These are phyloP conservation scores for Stemphylium vesicarium DNA, from an alignment of 2,329 filamentous ascomycete species.

Conservation along the genomic window DNA sequence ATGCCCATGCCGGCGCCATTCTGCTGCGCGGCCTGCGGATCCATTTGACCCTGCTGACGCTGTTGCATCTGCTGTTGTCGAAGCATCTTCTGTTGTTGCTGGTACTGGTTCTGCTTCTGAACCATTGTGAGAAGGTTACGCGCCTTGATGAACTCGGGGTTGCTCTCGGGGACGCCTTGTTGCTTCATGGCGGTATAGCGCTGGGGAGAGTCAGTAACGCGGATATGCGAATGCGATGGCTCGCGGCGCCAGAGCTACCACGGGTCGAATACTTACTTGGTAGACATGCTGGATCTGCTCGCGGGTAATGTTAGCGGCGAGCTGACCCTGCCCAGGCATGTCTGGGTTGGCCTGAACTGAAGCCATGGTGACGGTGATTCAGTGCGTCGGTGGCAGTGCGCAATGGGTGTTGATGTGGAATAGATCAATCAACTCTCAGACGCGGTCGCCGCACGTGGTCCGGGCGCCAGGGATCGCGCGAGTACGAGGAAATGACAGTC, in stretches of 20 bases:
- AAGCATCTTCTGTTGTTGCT: slow-evolving; percentile 48
- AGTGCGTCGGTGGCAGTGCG: slow-evolving; percentile 20
- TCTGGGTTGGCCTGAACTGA: slow-evolving; percentile 76
- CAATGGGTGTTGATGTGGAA: slow-evolving; percentile 20
- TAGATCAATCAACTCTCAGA: slow-evolving; percentile 15
- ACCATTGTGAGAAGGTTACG: slow-evolving; percentile 76
- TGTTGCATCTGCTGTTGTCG: slow-evolving; percentile 58
- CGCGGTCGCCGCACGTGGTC: slow-evolving; percentile 28
- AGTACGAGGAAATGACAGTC: slow-evolving; percentile 33
- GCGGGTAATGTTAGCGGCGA: slow-evolving; percentile 73
- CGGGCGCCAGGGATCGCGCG: slow-evolving; percentile 28
- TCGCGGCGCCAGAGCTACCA: slow-evolving; percentile 1
- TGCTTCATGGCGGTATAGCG: slow-evolving; percentile 90
- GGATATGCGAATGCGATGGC: slow-evolving; percentile 8
- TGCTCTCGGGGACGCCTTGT: slow-evolving; percentile 76
- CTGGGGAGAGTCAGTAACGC: slow-evolving; percentile 60
- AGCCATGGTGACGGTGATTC: slow-evolving; percentile 64
- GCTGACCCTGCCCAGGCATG: slow-evolving; percentile 67
- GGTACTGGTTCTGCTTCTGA: slow-evolving; percentile 65
- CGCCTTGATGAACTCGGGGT: slow-evolving; percentile 87
- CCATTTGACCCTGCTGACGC: slow-evolving; percentile 61
- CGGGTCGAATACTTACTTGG: slow-evolving; percentile 57
- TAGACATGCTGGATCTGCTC: slow-evolving; percentile 79
- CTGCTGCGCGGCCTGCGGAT: slow-evolving; percentile 57
- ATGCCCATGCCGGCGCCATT: slow-evolving; percentile 50